phyloP scores from a whole-genome alignment of 2,329 filamentous ascomycete genomes.

The Aspergillus carbonarius region DNA sequence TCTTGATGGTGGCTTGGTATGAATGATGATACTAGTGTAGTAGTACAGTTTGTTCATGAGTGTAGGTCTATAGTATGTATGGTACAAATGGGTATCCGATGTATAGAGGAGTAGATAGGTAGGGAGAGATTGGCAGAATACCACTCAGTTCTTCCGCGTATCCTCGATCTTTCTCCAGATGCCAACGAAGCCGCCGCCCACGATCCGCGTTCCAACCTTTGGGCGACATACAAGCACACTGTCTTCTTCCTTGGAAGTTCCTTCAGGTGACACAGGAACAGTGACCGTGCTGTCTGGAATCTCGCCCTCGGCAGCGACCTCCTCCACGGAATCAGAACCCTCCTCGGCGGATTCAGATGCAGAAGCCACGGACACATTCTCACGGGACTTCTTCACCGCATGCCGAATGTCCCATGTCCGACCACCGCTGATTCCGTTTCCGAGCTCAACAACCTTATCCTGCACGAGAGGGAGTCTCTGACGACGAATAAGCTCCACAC shows the following conservation, averaged over 20 bases:
- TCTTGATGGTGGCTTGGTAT: neutral
- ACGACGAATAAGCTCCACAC: slow-evolving; percentile 55
- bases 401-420: slow-evolving; percentile 49
- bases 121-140: neutral
- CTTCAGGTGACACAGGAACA: slow-evolving; percentile 7
- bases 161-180: slow-evolving; percentile 48
- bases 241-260: slow-evolving; percentile 25
- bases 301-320: slow-evolving; percentile 13
- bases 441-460: slow-evolving; percentile 48
- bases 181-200: slow-evolving; percentile 54
- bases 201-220: slow-evolving; percentile 48
- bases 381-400: slow-evolving; percentile 37
- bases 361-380: slow-evolving; percentile 36
- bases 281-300: neutral
- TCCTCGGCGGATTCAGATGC: slow-evolving; percentile 24
- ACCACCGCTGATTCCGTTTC: slow-evolving; percentile 47
- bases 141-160: slow-evolving; percentile 1
- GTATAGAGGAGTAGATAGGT: neutral
- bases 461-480: slow-evolving; percentile 54
- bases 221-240: slow-evolving; percentile 54
- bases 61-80: neutral
- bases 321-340: slow-evolving; percentile 5
- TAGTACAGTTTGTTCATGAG: neutral
- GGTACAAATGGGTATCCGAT: neutral
- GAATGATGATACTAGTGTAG: neutral